Evolutionary conservation across 2,329 filamentous ascomycete species (phyloP), one percentile per base, ranked within the genome.

Genomic region (Fusarium avenaceum): DNA sequence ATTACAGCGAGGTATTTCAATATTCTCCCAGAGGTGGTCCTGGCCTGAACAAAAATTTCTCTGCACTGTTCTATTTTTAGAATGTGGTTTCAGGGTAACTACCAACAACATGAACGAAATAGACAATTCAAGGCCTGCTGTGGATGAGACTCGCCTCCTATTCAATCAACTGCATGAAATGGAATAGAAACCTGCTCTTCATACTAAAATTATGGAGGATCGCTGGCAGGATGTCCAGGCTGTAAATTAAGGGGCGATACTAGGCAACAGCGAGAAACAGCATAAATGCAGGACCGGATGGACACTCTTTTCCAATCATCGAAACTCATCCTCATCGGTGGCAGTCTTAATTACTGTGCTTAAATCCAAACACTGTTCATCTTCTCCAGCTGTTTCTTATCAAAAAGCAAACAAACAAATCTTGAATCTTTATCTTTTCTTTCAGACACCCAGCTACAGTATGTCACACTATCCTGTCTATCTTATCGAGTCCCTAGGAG

Each of bases 391-490:
- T 30, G 5, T 30, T 30, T 30, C 28, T 30, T 4, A 13, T 30
- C 28, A 30, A 30, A 11, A 30, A 30, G 28, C 10, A 30, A 13
- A 11, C 28, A 30, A 30, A 30, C 10, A 11, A 30, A 13, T 11
- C 10, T 30, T 30, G 4, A 30, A 30, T 30, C 5, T 13, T 3
- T 35, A n/a, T 17, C 13, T 17, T 8, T 15, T 17, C 15, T 35
- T 35, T 9, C 3, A 17, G 32, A 35, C 32, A 35, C 14, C 14
- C 17, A 28, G 0, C 17, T 14, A 11, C 43, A 19, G 4, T 6
- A 46, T 46, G 43, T 20, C 43, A 26, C 43, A 46, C 11, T 46
- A 46, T 17, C 22, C 33, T 28, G 47, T 50, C 9, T 28, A 39
- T 30, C 47, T 39, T 26, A 8, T 50, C 10, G 33, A 50, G 14